Evolutionary conservation across 805 yeast genomes (phyloP), one percentile per base, ranked within the genome.

Genomic region (Naumovozyma dairenensis): DNA sequence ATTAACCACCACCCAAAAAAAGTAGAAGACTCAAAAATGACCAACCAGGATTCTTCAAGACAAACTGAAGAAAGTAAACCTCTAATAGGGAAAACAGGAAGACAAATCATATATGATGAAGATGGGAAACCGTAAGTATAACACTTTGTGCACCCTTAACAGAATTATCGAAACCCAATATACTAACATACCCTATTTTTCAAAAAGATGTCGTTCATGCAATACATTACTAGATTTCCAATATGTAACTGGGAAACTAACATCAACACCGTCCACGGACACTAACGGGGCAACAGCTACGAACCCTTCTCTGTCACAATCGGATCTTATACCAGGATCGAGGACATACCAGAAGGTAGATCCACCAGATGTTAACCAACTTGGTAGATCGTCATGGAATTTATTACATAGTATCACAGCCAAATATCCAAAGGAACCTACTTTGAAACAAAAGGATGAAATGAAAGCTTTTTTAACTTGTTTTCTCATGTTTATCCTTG

Each of bases 321-420:
- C n/a, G 31, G 42, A 28, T 39, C 38, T 31, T 22, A 48, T 43
- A 13, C 47, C 52, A 5, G 46, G 49, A n/a, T 36, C 59, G 8
- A 46, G 44, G 14, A 48, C 55, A 1, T 63, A 67, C 40, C 40
- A 57, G 2, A 63, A 66, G 34, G 78, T 72, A 19, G 76, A 80
- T 42, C 98, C 98, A 1, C 87, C 97, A 0, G 96, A 87, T 59
- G 89, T 81, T 3, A 78, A 69, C 34, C 66, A 68, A 39, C 57
- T 92, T 4, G 98, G 98, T 1, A 66, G 77, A 31, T 75, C 94
- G 0, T 76, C 96, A 3, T 92, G 98, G 98, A 84, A 94, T 1
- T 69, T 89, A 26, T 62, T 92, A 21, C 98, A 92, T 50, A 70
- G 94, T 0, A 69, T 89, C 33, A 96, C 96, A 0, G 96, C 96